A percentile compares a stretch with the other conserved stretches of the same genome.
Evolutionary conservation across 768 basidiomycete genomes (phyloP).

Genomic region (Russula sp.): DNA sequence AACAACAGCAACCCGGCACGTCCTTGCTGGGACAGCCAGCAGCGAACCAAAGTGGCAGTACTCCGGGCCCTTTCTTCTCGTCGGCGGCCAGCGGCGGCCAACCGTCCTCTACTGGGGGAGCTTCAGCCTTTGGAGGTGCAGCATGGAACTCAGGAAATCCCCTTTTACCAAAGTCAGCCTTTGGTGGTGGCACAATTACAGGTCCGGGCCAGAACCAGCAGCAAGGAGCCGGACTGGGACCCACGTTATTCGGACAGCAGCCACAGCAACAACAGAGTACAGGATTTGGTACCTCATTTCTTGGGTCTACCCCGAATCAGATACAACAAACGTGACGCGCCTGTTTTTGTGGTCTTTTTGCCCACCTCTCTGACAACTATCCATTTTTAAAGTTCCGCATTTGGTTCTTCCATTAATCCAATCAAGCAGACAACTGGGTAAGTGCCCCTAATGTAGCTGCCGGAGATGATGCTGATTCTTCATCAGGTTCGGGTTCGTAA

Average conservation of each 20-base stretch:
- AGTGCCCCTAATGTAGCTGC: not conserved
- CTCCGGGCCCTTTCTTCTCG: conserved; percentile 1
- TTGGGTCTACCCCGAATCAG: conserved; percentile 28
- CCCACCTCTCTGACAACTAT: not conserved
- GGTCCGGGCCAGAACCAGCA: not conserved
- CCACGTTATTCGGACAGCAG: conserved; percentile 19
- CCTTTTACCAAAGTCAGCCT: conserved; percentile 19
- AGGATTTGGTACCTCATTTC: conserved; percentile 12
- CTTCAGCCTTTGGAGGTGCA: not conserved
- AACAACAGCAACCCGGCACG: not conserved
- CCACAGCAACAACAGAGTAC: conserved; percentile 21
- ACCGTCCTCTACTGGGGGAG: not conserved
- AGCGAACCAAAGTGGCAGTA: not conserved
- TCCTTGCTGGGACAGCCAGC: not conserved
- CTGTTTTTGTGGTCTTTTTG: not conserved
- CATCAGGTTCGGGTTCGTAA: conserved; percentile 18
- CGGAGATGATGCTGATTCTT: not conserved
- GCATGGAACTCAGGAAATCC: conserved; percentile 19
- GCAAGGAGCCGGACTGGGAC: conserved; percentile 1
- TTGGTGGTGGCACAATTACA: conserved; percentile 1
- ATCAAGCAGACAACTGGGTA: conserved; percentile 4
- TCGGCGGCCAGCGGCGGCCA: not conserved
- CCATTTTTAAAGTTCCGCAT: conserved; percentile 27
- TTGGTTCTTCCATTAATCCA: conserved; percentile 31
- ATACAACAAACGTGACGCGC: conserved; percentile 26